These are phyloP conservation scores for Kalmusia sp. DNA, from an alignment of 2,329 filamentous ascomycete species.

Conservation along the genomic window DNA sequence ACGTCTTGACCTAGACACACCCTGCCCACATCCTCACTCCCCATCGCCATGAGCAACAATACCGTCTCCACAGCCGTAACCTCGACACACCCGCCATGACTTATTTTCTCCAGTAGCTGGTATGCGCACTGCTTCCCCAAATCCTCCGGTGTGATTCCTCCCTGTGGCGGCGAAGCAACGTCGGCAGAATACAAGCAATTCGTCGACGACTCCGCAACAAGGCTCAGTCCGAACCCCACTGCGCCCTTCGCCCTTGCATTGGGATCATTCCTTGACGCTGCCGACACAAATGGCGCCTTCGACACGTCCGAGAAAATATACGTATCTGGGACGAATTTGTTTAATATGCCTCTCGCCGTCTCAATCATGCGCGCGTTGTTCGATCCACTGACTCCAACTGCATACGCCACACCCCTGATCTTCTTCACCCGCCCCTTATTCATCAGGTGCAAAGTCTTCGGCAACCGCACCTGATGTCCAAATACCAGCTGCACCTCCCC, in stretches of 20 bases:
- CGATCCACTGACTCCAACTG: slow-evolving; percentile 86
- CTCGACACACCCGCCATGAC: slow-evolving; percentile 81
- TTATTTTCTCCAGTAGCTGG: slow-evolving; percentile 84
- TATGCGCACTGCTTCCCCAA: slow-evolving; percentile 87
- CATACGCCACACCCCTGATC: slow-evolving; percentile 92
- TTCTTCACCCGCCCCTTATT: slow-evolving; percentile 84
- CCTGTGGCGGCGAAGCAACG: slow-evolving; percentile 73
- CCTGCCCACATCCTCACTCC: slow-evolving; percentile 91
- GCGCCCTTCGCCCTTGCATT: slow-evolving; percentile 67
- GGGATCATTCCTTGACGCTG: slow-evolving; percentile 71
- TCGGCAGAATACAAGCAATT: slow-evolving; percentile 90
- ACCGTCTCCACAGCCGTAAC: slow-evolving; percentile 75
- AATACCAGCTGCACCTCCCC: slow-evolving; percentile 95
- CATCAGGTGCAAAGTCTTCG: slow-evolving; percentile 90
- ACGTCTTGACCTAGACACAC: slow-evolving; percentile 82
- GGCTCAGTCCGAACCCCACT: slow-evolving; percentile 87
- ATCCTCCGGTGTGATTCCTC: slow-evolving; percentile 87
- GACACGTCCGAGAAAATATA: slow-evolving; percentile 80
- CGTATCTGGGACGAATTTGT: slow-evolving; percentile 82
- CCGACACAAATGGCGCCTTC: slow-evolving; percentile 66
- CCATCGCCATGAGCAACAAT: slow-evolving; percentile 95
- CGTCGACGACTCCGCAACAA: slow-evolving; percentile 91
- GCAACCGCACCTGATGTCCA: slow-evolving; percentile 88
- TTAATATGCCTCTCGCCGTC: slow-evolving; percentile 83
- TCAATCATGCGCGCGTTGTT: slow-evolving; percentile 98